Percentiles rank a stretch among this genome's conserved stretches.
These are phyloP conservation scores for Cordyceps tenuipes DNA, from an alignment of 2,329 filamentous ascomycete species.

Conservation along the genomic window DNA sequence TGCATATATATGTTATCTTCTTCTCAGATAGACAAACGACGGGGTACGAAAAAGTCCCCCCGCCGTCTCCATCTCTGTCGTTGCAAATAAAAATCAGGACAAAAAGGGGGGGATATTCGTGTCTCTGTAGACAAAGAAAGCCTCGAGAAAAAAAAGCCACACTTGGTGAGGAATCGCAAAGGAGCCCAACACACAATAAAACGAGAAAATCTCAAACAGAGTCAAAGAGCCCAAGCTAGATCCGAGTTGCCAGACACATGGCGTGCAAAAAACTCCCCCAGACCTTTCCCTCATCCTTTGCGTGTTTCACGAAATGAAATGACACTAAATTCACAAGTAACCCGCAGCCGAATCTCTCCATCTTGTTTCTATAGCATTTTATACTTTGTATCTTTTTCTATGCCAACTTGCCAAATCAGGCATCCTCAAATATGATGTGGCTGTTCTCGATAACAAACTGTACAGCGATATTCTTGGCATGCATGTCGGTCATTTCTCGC, in stretches of 20 bases:
- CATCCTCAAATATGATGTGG: slow-evolving; percentile 64
- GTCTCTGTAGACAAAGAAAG: neutral
- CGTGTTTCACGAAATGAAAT: neutral
- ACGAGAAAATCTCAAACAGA: neutral
- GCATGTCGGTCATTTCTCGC: slow-evolving; percentile 93
- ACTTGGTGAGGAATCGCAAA: slow-evolving; percentile 1
- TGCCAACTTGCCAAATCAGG: slow-evolving; percentile 10
- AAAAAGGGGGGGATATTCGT: neutral
- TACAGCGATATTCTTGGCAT: slow-evolving; percentile 82
- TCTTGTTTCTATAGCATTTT: neutral
- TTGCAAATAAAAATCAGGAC: neutral
- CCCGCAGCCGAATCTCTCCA: neutral
- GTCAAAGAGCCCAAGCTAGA: slow-evolving; percentile 1
- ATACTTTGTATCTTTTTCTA: neutral
- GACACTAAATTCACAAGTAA: neutral
- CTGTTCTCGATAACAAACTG: slow-evolving; percentile 92
- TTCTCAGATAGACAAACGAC: too few species aligned
- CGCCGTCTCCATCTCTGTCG: neutral
- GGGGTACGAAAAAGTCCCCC: neutral
- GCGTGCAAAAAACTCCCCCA: slow-evolving; percentile 11
- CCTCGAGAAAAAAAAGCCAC: neutral
- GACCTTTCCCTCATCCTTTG: slow-evolving; percentile 2
- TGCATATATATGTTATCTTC: neutral
- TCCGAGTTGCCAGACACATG: neutral
- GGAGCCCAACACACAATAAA: neutral